Conservation (phyloP, 2,329 filamentous ascomycete species). For the Sarocladiaceae sp. region DNA sequence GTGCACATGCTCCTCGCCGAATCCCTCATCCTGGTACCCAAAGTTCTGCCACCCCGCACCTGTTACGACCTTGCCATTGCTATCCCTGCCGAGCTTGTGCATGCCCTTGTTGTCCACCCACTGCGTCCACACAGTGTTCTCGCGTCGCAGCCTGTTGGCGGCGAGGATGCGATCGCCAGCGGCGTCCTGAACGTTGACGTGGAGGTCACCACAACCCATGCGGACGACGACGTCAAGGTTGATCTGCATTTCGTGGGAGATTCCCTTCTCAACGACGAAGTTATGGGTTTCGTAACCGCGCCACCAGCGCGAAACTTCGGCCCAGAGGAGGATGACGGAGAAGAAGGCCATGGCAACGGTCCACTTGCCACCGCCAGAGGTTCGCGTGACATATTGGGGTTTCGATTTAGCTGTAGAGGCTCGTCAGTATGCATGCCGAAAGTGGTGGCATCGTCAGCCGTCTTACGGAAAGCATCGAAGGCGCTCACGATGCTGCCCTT, state of each 20-base stretch:
- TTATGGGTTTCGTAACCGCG: conserved; percentile 76
- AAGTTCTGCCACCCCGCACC: conserved; percentile 44
- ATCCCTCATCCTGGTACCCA: conserved; percentile 56
- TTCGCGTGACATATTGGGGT: conserved; percentile 80
- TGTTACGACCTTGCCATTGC: conserved; percentile 47
- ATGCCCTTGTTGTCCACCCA: conserved; percentile 70
- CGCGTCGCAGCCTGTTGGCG: conserved; percentile 63
- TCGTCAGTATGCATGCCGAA: not conserved
- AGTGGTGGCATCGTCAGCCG: not conserved
- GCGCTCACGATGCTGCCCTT: conserved; percentile 68
- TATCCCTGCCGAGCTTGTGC: conserved; percentile 52
- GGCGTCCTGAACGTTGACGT: conserved; percentile 95
- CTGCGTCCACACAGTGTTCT: conserved; percentile 72
- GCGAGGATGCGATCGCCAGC: conserved; percentile 88
- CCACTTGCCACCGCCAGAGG: conserved; percentile 86
- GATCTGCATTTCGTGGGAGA: conserved; percentile 82
- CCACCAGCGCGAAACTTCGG: conserved; percentile 79
- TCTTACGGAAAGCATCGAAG: conserved; percentile 94
- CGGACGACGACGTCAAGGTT: conserved; percentile 89
- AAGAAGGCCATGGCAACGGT: conserved; percentile 75
- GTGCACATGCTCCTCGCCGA: conserved; percentile 77
- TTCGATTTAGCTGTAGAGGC: conserved; percentile 76
- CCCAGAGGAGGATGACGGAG: conserved; percentile 68
- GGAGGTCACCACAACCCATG: conserved; percentile 84
- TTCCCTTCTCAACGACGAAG: conserved; percentile 88